These are phyloP conservation scores for Fusarium nanum DNA, from an alignment of 2,329 filamentous ascomycete species.

Conservation along the genomic window DNA sequence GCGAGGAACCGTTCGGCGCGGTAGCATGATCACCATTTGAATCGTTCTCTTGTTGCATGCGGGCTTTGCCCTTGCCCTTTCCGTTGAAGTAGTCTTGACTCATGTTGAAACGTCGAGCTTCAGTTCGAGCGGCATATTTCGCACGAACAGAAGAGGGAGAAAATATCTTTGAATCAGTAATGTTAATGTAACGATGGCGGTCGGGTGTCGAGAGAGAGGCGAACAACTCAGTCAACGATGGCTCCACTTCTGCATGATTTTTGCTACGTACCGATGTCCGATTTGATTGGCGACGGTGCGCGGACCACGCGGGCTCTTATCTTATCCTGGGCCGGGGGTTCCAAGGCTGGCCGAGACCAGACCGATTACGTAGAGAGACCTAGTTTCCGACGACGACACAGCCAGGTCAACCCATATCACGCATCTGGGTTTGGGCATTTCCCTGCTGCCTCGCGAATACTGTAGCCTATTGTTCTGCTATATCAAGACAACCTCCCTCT, in stretches of 20 bases:
- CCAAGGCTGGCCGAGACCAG: conserved; percentile 25
- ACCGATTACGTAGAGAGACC: conserved; percentile 31
- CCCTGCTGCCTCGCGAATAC: conserved; percentile 36
- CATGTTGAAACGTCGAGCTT: conserved; percentile 58
- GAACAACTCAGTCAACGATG: conserved; percentile 38
- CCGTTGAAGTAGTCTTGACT: conserved; percentile 68
- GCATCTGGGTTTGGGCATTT: conserved; percentile 20
- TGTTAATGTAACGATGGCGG: conserved; percentile 39
- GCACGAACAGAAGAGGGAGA: conserved; percentile 23
- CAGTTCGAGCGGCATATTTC: conserved; percentile 52
- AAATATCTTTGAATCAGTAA: conserved; percentile 33
- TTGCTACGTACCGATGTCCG: conserved; percentile 44
- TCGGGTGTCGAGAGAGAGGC: conserved; percentile 33
- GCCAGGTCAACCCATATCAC: conserved; percentile 36
- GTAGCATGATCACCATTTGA: conserved; percentile 29
- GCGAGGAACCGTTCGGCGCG: conserved; percentile 45
- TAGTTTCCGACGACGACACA: conserved; percentile 35
- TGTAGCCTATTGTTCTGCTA: conserved; percentile 4
- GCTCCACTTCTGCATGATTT: conserved; percentile 50
- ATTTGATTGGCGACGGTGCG: conserved; percentile 48
- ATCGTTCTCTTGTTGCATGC: conserved; percentile 50
- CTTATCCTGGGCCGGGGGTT: conserved; percentile 43
- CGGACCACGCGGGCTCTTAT: conserved; percentile 38
- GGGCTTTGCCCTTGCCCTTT: conserved; percentile 67
- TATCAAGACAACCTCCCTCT: not conserved